Percentiles rank a stretch among this genome's conserved stretches.
These are phyloP conservation scores for Metarhizium guizhouense DNA, from an alignment of 2,329 filamentous ascomycete genomes.

Conservation along the genomic window DNA sequence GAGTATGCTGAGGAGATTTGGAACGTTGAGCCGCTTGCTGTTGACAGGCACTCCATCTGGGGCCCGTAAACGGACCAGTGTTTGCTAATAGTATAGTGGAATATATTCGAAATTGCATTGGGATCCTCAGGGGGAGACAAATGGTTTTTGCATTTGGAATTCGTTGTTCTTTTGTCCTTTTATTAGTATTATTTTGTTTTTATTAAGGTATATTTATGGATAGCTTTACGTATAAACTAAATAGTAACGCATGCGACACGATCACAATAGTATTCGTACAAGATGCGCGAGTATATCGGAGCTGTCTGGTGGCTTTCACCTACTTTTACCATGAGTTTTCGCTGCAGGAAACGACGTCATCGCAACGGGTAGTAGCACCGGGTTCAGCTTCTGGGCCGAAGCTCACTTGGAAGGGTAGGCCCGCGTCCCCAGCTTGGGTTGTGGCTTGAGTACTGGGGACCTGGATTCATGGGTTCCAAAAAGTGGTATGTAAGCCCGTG, in stretches of 20 bases:
- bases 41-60: slow-evolving; percentile 16
- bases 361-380: too few relatives aligned
- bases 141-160: background rate
- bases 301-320: background rate
- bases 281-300: background rate
- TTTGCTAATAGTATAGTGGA: background rate
- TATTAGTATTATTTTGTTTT: background rate
- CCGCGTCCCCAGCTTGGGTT: background rate
- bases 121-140: background rate
- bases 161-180: background rate
- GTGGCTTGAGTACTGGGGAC: background rate
- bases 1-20: slow-evolving; percentile 97
- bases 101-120: too few relatives aligned
- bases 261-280: too few relatives aligned
- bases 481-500: background rate
- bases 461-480: background rate
- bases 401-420: background rate
- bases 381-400: too few relatives aligned
- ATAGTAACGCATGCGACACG: background rate
- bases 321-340: too few relatives aligned
- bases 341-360: too few relatives aligned
- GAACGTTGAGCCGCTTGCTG: slow-evolving; percentile 78
- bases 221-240: background rate
- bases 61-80: background rate
- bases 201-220: background rate